Evolutionary conservation across 106 monocot genomes (phyloP).

Genomic region (Agapanthus africanus): DNA sequence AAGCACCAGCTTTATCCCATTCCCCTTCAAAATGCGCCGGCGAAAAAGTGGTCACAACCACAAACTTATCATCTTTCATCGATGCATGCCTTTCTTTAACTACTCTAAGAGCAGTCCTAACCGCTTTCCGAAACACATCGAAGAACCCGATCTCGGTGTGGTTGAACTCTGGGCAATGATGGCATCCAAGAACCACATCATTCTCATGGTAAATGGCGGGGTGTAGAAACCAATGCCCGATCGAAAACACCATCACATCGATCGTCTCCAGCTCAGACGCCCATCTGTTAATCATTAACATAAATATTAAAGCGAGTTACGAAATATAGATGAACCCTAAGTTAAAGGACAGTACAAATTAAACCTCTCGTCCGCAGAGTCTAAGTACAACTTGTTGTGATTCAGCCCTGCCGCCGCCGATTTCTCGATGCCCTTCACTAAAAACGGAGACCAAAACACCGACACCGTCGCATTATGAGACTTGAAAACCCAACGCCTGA

Average conservation of each 20-base stretch:
- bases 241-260: conserved; percentile 52
- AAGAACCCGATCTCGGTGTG: conserved; percentile 79
- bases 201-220: conserved; percentile 57
- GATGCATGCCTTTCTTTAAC: neutral
- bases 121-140: conserved; percentile 49
- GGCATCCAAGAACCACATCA: conserved; percentile 55
- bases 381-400: conserved; percentile 62
- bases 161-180: conserved; percentile 57
- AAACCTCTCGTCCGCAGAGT: conserved; percentile 44
- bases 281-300: too few relatives aligned
- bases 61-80: conserved; percentile 18
- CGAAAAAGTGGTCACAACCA: conserved; percentile 78
- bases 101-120: conserved; percentile 25
- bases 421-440: conserved; percentile 67
- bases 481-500: conserved; percentile 51
- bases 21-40: conserved; percentile 93
- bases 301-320: too few relatives aligned
- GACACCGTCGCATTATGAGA: conserved; percentile 65
- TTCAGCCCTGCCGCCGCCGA: conserved; percentile 28
- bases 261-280: conserved; percentile 30
- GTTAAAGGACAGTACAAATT: too few relatives aligned
- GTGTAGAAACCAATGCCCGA: conserved; percentile 86
- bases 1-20: conserved; percentile 77
- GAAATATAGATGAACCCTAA: too few relatives aligned
- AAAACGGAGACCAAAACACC: conserved; percentile 89